phyloP scores from a whole-genome alignment of 768 basidiomycete genomes.

The Xanthoconium stramineum region DNA sequence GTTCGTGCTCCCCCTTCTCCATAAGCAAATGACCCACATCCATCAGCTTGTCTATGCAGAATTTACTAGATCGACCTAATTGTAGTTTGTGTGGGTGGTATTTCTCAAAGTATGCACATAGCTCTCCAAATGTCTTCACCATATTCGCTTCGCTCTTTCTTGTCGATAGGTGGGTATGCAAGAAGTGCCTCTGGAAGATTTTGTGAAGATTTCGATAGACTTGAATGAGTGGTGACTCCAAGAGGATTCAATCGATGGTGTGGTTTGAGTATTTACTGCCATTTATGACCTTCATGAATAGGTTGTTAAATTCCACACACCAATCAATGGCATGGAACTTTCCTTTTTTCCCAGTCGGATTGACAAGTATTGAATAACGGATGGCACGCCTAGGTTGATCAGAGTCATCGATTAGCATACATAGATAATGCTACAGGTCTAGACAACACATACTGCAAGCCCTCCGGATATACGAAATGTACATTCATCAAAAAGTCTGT shows the following conservation, averaged over 20 bases:
- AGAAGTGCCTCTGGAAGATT: background rate
- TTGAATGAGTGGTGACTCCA: background rate
- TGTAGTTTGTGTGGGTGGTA: background rate
- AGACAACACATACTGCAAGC: background rate
- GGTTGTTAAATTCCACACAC: background rate
- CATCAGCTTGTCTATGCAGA: background rate
- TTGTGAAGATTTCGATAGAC: background rate
- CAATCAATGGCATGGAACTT: background rate
- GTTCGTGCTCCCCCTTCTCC: background rate
- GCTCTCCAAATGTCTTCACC: background rate
- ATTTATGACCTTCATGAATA: background rate
- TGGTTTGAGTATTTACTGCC: background rate
- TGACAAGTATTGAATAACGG: background rate
- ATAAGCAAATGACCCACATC: background rate
- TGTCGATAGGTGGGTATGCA: background rate
- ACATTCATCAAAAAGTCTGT: conserved; percentile 13
- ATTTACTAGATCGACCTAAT: background rate
- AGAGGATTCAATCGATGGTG: background rate
- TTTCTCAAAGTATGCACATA: background rate
- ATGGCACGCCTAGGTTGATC: background rate
- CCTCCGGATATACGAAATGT: background rate
- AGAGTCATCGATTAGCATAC: background rate
- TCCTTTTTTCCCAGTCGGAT: background rate
- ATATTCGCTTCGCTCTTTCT: no score
- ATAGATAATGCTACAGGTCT: background rate